Percentiles rank a stretch among this genome's conserved stretches.
These are phyloP conservation scores for Astrothelium macrocarpum DNA, from an alignment of 495 filamentous ascomycete species.

Conservation along the genomic window DNA sequence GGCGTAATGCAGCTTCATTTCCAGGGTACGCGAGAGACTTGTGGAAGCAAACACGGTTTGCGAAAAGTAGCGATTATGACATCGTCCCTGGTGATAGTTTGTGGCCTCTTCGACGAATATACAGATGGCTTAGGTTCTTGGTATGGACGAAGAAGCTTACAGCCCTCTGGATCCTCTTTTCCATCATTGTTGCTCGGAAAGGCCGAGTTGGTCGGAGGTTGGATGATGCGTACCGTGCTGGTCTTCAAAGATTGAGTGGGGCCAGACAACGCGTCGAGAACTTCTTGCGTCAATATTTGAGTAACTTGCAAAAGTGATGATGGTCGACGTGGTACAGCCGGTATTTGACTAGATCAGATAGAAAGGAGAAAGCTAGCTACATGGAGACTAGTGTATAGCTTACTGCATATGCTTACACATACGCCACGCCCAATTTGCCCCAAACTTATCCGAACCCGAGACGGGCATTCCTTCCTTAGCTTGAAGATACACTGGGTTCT, in stretches of 20 bases:
- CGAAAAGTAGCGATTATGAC: slow-evolving; percentile 17
- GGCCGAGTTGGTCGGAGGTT: background rate
- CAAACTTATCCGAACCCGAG: no score
- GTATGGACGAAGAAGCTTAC: background rate
- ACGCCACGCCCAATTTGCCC: no score
- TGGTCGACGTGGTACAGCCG: no score
- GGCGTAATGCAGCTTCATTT: slow-evolving; percentile 18
- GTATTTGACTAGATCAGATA: no score
- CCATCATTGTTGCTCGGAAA: background rate
- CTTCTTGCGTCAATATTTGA: background rate
- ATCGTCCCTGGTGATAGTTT: slow-evolving; percentile 6
- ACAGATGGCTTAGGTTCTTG: background rate
- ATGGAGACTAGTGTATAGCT: no score
- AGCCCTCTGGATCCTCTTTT: background rate
- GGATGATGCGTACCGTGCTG: background rate
- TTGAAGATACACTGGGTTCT: no score
- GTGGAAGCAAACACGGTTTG: slow-evolving; percentile 21
- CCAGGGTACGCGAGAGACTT: slow-evolving; percentile 21
- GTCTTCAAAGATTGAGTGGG: background rate
- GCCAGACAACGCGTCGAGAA: background rate
- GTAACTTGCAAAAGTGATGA: no score
- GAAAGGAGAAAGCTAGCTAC: no score
- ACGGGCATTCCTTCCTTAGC: no score
- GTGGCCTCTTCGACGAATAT: slow-evolving; percentile 14
- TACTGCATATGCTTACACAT: no score